A percentile compares a stretch with the other conserved stretches of the same genome.
Evolutionary conservation across 2,329 filamentous ascomycete species (phyloP).

Genomic region (Aureobasidium sp.): DNA sequence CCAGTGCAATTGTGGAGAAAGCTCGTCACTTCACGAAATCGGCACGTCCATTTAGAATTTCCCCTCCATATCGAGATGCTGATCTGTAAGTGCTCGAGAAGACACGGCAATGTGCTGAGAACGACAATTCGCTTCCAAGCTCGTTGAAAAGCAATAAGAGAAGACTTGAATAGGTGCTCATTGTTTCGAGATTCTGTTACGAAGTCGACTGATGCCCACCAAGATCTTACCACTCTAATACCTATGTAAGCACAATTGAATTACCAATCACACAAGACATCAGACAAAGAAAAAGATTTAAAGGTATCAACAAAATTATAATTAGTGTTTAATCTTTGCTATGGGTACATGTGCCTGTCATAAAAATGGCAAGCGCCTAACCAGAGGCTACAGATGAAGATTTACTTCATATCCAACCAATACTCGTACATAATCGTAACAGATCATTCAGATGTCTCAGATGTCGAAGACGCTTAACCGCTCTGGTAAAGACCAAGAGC

Average conservation of each 20-base stretch:
- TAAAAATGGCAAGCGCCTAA: not conserved
- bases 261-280: too few relatives aligned
- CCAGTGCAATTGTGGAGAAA: slow-evolving; percentile 14
- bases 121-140: too few relatives aligned
- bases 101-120: too few relatives aligned
- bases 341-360: slow-evolving; percentile 4
- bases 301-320: slow-evolving; percentile 2
- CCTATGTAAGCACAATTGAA: too few relatives aligned
- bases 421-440: not conserved
- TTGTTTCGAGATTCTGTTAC: too few relatives aligned
- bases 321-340: slow-evolving; percentile 13
- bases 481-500: slow-evolving; percentile 72
- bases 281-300: too few relatives aligned
- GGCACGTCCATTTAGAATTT: not conserved
- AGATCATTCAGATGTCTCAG: not conserved
- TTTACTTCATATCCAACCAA: not conserved
- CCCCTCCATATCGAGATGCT: slow-evolving; percentile 7
- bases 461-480: slow-evolving; percentile 46
- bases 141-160: too few relatives aligned
- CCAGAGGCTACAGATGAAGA: not conserved
- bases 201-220: too few relatives aligned
- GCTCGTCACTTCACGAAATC: slow-evolving; percentile 8
- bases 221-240: too few relatives aligned
- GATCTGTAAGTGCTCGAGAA: not conserved
- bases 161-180: too few relatives aligned